Percentiles rank a stretch among this genome's conserved stretches.
Evolutionary conservation across 2,329 filamentous ascomycete species (phyloP).

Genomic region (Sporothrix curviconia): DNA sequence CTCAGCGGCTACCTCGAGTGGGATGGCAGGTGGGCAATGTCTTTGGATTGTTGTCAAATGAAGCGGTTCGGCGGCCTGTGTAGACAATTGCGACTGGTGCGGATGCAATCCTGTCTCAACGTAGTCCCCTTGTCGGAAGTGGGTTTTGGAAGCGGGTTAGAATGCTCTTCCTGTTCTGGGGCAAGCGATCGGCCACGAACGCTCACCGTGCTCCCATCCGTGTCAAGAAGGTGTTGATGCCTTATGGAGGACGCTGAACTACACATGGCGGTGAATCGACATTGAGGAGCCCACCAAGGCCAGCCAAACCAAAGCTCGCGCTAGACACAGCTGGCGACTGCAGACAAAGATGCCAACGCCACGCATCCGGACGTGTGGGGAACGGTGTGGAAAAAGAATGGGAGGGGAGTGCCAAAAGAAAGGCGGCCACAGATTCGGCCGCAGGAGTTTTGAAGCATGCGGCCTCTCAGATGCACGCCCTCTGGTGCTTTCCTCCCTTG

Average conservation of each 20-base stretch:
- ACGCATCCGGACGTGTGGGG: conserved; percentile 8
- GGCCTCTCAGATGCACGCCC: neutral
- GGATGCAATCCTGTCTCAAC: too few species aligned
- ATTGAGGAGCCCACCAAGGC: neutral
- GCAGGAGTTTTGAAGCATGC: conserved; percentile 16
- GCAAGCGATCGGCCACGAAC: too few species aligned
- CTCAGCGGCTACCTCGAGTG: neutral
- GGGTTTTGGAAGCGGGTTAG: too few species aligned
- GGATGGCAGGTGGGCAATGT: neutral
- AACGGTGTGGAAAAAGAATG: neutral
- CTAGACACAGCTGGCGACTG: conserved; percentile 7
- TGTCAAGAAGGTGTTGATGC: conserved; percentile 9
- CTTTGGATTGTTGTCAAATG: neutral
- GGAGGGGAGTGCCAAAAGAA: neutral
- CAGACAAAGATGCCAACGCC: conserved; percentile 8
- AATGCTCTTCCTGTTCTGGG: too few species aligned
- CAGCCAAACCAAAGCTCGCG: neutral
- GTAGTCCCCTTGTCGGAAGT: too few species aligned
- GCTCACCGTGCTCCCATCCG: neutral
- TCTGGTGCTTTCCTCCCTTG: too few species aligned
- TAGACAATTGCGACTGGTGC: too few species aligned
- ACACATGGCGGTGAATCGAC: conserved; percentile 8
- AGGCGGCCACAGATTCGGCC: conserved; percentile 18
- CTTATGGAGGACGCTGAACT: neutral
- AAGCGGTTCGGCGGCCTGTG: neutral